A percentile compares a stretch with the other conserved stretches of the same genome.
Evolutionary conservation across 805 yeast genomes (phyloP).

Genomic region (Barnettozyma wickerhamii): DNA sequence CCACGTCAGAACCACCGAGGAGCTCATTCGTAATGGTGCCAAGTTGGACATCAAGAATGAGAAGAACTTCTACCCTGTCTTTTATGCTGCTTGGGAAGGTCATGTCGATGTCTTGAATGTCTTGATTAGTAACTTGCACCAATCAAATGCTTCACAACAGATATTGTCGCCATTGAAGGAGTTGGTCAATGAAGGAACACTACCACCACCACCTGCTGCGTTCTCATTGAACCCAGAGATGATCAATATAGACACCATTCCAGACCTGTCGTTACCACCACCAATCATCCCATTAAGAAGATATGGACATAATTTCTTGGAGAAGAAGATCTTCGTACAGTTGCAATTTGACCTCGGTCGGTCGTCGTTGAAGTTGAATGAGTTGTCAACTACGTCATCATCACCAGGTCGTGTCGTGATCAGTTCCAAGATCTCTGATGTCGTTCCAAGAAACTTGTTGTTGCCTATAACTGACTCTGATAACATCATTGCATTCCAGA

Average conservation of each 20-base stretch:
- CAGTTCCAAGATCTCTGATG: conserved; percentile 68
- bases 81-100: conserved; percentile 93
- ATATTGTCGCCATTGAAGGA: conserved; percentile 24
- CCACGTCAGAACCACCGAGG: conserved; percentile 62
- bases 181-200: conserved; percentile 4
- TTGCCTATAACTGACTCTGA: conserved; percentile 63
- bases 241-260: conserved; percentile 64
- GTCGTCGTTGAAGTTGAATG: conserved; percentile 43
- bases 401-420: conserved; percentile 82
- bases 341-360: conserved; percentile 54
- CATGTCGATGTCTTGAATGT: conserved; percentile 77
- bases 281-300: conserved; percentile 91
- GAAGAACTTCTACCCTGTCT: conserved; percentile 73
- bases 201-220: conserved; percentile 19
- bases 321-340: conserved; percentile 82
- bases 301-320: conserved; percentile 94
- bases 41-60: conserved; percentile 66
- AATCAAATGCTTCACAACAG: conserved; percentile 12
- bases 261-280: conserved; percentile 90
- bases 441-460: conserved; percentile 82
- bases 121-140: conserved; percentile 38
- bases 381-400: conserved; percentile 30
- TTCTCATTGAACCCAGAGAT: conserved; percentile 25
- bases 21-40: conserved; percentile 71
- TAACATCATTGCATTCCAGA: conserved; percentile 72